Base-by-base conservation (phyloP, 1,284 basidiomycete genomes). In the Cutaneotrichosporon cutaneum region DNA sequence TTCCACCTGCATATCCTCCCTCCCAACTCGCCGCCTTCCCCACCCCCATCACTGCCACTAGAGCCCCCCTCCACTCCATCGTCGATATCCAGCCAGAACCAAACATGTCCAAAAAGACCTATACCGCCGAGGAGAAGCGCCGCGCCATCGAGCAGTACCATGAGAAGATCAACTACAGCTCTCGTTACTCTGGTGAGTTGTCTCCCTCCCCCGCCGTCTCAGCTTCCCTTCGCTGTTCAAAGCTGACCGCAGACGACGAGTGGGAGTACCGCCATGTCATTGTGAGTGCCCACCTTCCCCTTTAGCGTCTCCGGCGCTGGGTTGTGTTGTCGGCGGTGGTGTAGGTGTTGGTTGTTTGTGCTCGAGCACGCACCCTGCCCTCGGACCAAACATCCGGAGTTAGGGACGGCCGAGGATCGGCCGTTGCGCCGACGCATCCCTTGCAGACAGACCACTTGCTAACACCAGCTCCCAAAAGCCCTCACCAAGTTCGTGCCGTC, bases 251-350 rank as follows among this genome's bases (percentile, higher is more conserved):
- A 78, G 79, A 78, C 60, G 75, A 77, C 47, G 71, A 76, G 45
- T 79, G 75, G 70, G 79, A 81, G 65, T 81, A 77, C 69, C 70
- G 79, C 65, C 79, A 81, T 65, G 79, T 81, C 53, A 79, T 77
- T 44, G 77, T 80, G 59, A 71, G 77, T 72, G 24, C 22, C 18
- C 5, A n/a, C 14, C 22, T n/a, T n/a, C 13, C 32, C 7, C n/a
- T n/a, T 16, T 7, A 16, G 11, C 39, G 7, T 3, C 33, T 24
- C 22, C 5, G 24, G 22, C 4, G 42, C 21, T 13, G 2, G 24
- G 21, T 22, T n/a, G n/a, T 36, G 32, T n/a, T 27, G 48, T 2
- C 36, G 13, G 14, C 14, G 1, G n/a, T n/a, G n/a, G n/a, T 14
- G 13, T 39, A 6, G 13, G 36, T 39, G 36, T 42, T 48, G 22